Base-by-base conservation (phyloP, 2,329 filamentous ascomycete species). In the Trichoderma semiorbis region DNA sequence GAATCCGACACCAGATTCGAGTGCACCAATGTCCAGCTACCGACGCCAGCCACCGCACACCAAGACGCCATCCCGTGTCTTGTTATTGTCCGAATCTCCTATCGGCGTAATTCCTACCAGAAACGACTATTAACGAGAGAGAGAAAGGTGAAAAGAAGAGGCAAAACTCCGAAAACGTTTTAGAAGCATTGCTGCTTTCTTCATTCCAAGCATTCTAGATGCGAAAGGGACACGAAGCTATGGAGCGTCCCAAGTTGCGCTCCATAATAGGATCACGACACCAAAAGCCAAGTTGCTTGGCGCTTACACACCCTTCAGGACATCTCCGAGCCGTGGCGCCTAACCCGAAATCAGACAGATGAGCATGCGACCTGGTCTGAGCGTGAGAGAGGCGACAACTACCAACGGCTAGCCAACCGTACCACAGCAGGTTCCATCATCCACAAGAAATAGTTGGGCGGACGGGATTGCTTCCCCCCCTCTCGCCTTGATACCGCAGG, bases 271-370 rank as follows among this genome's bases (percentile, higher is more conserved):
- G 34, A 61, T 68, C 65, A 60, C 36, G 65, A 60, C 55, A 60
- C 55, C 55, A 69, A 47, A 36, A 69, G 36, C 65, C 55, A 60
- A 69, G 65, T 10, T 47, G 36, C 65, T 69, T 60, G 55, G 65
- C 65, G 28, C 36, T 32, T 60, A 69, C 65, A 69, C 34, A 58
- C 21, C 36, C 36, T 8, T 69, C 65, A 3, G 53, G 24, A 28
- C 65, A 66, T 57, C 32, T 66, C 64, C 64, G 64, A 55, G 34
- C 34, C 53, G 43, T n/a, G 57, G 34, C 64, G 26, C 34, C 50
- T 58, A 67, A 34, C 64, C 64, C 64, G 4, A 67, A 67, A 28
- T 32, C 34, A 55, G n/a, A 21, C 16, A 10, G 18, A 58, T 57
- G 34, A 43, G 50, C 64, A 67, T 39, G 50, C 32, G 32, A 57